A percentile compares a stretch with the other conserved stretches of the same genome.
Conservation (phyloP, 2,329 filamentous ascomycete genomes). For the Pseudogymnoascus sp. region DNA sequence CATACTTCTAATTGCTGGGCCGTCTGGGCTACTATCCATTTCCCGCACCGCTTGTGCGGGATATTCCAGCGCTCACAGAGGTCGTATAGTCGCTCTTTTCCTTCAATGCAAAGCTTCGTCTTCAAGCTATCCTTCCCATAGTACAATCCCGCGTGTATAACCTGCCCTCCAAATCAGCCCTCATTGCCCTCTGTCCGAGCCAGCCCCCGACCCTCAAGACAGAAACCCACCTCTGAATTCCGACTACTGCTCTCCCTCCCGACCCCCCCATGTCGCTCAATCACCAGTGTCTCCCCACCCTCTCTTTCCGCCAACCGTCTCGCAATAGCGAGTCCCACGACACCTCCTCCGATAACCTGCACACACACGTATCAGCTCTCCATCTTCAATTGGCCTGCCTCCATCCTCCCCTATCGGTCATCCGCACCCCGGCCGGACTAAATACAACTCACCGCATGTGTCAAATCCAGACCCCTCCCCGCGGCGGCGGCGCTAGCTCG, state of each 20-base stretch:
- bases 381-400: no score
- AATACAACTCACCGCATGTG: constrained; percentile 26
- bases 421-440: background rate
- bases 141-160: constrained; percentile 93
- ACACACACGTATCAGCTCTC: background rate
- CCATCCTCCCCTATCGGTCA: background rate
- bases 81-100: constrained; percentile 68
- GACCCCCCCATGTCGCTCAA: constrained; percentile 56
- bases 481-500: constrained; percentile 16
- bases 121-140: constrained; percentile 73
- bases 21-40: constrained; percentile 92
- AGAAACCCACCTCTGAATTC: constrained; percentile 51
- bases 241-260: constrained; percentile 65
- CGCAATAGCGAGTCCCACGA: constrained; percentile 61
- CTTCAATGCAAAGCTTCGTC: constrained; percentile 71
- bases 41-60: constrained; percentile 67
- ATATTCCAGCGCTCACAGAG: constrained; percentile 64
- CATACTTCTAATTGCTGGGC: constrained; percentile 43
- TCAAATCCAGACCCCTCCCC: constrained; percentile 25
- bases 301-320: constrained; percentile 51
- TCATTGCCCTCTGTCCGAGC: background rate
- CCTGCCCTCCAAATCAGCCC: constrained; percentile 40
- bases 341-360: constrained; percentile 52
- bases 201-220: background rate
- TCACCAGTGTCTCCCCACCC: constrained; percentile 55